Evolutionary conservation across 306 rosid species (phyloP).

Genomic region (Hippophae rhamnoides): DNA sequence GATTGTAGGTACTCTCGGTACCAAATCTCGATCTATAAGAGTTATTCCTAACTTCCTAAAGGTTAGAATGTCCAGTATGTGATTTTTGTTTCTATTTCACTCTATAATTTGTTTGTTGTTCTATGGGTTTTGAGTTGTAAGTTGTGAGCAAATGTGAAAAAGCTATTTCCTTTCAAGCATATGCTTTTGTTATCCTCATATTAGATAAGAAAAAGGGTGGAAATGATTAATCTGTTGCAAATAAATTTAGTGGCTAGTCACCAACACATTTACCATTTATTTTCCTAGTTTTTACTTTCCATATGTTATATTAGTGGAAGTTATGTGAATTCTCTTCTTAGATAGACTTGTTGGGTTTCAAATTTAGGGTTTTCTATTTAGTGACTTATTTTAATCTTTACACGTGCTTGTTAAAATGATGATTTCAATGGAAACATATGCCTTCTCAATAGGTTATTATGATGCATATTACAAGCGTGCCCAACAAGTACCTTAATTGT

Average conservation of each 20-base stretch:
- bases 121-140: too few relatives aligned
- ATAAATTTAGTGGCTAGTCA: slow-evolving; percentile 2
- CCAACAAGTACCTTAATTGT: slow-evolving; percentile 61
- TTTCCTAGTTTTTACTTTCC: not conserved
- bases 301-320: slow-evolving; percentile 4
- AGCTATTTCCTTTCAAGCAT: too few relatives aligned
- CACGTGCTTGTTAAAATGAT: slow-evolving; percentile 83
- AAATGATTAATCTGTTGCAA: too few relatives aligned
- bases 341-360: not conserved
- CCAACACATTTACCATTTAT: not conserved
- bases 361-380: not conserved
- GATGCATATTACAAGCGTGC: slow-evolving; percentile 98
- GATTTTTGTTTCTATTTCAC: too few relatives aligned
- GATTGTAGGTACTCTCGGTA: too few relatives aligned
- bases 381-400: slow-evolving; percentile 1
- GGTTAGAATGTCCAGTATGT: too few relatives aligned
- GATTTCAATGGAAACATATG: slow-evolving; percentile 85
- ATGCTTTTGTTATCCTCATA: too few relatives aligned
- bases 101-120: too few relatives aligned
- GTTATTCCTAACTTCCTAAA: too few relatives aligned
- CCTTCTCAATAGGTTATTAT: slow-evolving; percentile 96
- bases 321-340: not conserved
- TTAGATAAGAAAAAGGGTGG: too few relatives aligned
- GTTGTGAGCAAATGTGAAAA: too few relatives aligned
- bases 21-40: too few relatives aligned